A percentile compares a stretch with the other conserved stretches of the same genome.
Evolutionary conservation across 208 protist species (phyloP).

Genomic region (Acanthamoeba castellanii): DNA sequence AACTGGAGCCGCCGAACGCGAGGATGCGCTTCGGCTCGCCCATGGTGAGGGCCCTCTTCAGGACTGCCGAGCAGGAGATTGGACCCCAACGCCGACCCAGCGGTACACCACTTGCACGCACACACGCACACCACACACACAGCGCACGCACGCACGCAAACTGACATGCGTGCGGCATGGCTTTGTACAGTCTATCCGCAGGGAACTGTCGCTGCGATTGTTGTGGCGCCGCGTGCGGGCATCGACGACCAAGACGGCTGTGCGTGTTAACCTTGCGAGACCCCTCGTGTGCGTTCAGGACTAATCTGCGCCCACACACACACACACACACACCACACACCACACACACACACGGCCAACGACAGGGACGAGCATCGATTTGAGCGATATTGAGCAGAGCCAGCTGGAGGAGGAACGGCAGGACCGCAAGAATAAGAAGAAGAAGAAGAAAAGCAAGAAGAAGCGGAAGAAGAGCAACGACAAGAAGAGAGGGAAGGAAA

Average conservation of each 20-base stretch:
- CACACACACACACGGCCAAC: background rate
- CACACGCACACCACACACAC: no score
- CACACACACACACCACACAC: background rate
- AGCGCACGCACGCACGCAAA: no score
- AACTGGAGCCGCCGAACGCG: no score
- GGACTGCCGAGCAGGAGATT: background rate
- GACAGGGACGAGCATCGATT: constrained; percentile 21
- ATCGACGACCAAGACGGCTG: background rate
- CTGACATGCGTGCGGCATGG: no score
- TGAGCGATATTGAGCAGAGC: background rate
- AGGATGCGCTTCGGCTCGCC: background rate
- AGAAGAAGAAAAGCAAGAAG: background rate
- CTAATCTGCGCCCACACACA: background rate
- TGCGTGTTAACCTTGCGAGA: background rate
- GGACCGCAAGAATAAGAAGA: background rate
- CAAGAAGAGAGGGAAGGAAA: background rate
- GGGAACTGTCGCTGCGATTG: background rate
- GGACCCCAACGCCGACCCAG: background rate
- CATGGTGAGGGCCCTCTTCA: background rate
- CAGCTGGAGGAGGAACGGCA: background rate
- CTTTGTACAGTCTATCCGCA: background rate
- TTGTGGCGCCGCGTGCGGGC: background rate
- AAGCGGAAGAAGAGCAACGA: background rate
- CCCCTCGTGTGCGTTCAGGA: background rate
- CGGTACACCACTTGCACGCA: background rate